Conservation (phyloP, 225 moss, liverwort and hornwort genomes). For the Straminergon stramineum region DNA sequence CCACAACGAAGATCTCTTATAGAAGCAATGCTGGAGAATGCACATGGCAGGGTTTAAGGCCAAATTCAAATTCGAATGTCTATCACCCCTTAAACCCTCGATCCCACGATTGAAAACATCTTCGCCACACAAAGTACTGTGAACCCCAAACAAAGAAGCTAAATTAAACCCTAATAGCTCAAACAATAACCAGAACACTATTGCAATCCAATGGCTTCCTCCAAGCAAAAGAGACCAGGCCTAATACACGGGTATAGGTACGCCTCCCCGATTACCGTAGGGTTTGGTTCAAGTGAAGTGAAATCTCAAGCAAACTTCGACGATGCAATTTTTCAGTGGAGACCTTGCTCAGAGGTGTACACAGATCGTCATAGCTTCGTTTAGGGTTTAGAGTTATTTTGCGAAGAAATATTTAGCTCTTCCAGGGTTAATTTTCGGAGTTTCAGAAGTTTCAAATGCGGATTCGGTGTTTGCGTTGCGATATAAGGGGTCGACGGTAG, state of each 20-base stretch:
- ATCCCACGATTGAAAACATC: not conserved
- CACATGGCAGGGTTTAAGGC: not conserved
- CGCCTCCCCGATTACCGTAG: not conserved
- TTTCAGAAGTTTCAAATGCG: not conserved
- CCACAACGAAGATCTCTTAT: not conserved
- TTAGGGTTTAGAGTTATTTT: not conserved
- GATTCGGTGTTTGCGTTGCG: not conserved
- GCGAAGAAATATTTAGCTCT: not conserved
- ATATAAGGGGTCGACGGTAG: not conserved
- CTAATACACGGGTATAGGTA: not conserved
- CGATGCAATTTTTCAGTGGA: not conserved
- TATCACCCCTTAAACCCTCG: not conserved
- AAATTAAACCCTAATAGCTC: not conserved
- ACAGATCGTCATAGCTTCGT: not conserved
- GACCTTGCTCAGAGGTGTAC: not conserved
- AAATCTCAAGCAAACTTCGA: not conserved
- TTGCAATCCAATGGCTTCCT: not conserved
- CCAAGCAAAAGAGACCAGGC: not conserved
- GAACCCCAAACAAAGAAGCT: not conserved
- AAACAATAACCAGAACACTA: not conserved
- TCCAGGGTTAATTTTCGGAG: not conserved
- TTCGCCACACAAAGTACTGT: not conserved
- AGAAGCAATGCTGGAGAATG: not conserved
- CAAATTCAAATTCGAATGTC: not conserved
- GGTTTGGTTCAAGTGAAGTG: not conserved